A percentile compares a stretch with the other conserved stretches of the same genome.
phyloP scores from a whole-genome alignment of 257 asterid species.

The Solanum clarkiae region DNA sequence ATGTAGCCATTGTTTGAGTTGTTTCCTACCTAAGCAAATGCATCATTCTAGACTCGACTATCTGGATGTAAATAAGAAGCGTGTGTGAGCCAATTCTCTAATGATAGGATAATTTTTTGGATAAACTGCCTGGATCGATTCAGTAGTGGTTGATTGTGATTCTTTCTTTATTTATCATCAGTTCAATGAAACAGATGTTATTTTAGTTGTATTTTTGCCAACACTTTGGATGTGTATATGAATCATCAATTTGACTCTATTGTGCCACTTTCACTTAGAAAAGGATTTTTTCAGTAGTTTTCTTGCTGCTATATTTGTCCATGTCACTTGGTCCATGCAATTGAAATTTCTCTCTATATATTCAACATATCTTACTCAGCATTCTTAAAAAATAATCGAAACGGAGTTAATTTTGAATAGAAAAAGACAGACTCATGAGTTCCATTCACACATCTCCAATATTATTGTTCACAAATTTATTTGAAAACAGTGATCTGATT shows the following conservation, averaged over 20 bases:
- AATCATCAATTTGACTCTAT: neutral
- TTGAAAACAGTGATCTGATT: too few relatives aligned
- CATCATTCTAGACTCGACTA: neutral
- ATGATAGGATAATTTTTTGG: neutral
- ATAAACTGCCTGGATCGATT: neutral
- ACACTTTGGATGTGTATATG: neutral
- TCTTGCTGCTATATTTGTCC: neutral
- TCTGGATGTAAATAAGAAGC: neutral
- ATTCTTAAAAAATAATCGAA: neutral
- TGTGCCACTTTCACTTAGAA: neutral
- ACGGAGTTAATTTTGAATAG: neutral
- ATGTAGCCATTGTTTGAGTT: neutral
- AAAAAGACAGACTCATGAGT: too few relatives aligned
- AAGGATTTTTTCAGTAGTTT: neutral
- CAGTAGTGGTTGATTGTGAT: neutral
- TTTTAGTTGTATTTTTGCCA: neutral
- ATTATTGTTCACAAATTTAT: too few relatives aligned
- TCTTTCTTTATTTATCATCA: neutral
- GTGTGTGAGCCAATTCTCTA: fast-evolving
- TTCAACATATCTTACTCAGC: neutral
- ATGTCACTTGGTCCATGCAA: neutral
- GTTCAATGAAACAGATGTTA: neutral
- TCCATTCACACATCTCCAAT: too few relatives aligned
- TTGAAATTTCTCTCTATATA: neutral
- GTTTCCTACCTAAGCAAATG: neutral